These are phyloP conservation scores for Phytopythium helicoides DNA, from an alignment of 352 stramenopile genomes.

Conservation along the genomic window DNA sequence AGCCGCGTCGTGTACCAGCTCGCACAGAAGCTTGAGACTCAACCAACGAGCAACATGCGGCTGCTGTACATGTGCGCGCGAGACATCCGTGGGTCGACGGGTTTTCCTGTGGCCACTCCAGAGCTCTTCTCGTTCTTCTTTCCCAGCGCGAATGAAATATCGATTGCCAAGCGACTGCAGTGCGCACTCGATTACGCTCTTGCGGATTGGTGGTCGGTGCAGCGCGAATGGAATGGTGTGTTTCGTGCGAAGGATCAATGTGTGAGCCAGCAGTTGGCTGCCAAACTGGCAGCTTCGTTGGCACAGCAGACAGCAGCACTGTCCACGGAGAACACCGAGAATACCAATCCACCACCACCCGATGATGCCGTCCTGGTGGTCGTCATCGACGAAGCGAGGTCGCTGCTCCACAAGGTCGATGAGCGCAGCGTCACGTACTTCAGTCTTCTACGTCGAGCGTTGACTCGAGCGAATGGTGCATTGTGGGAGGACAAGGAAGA, in stretches of 20 bases:
- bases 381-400: not conserved
- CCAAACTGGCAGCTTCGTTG: too few species aligned
- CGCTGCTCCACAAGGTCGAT: not conserved
- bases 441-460: not conserved
- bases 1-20: constrained; percentile 9
- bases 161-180: not conserved
- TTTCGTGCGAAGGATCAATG: too few species aligned
- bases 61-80: constrained; percentile 8
- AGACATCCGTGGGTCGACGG: not conserved
- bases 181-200: not conserved
- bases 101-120: constrained; percentile 2
- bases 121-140: not conserved
- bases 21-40: not conserved
- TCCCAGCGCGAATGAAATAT: not conserved
- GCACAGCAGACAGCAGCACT: too few species aligned
- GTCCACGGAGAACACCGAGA: too few species aligned
- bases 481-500: too few species aligned
- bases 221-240: not conserved
- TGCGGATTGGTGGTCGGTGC: not conserved
- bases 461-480: not conserved
- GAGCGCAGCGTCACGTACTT: not conserved
- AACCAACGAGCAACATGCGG: not conserved
- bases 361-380: not conserved
- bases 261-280: too few species aligned
- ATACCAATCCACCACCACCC: not conserved